Evolutionary conservation across 2,329 filamentous ascomycete genomes (phyloP).

Genomic region (Cytospora schulzeri): DNA sequence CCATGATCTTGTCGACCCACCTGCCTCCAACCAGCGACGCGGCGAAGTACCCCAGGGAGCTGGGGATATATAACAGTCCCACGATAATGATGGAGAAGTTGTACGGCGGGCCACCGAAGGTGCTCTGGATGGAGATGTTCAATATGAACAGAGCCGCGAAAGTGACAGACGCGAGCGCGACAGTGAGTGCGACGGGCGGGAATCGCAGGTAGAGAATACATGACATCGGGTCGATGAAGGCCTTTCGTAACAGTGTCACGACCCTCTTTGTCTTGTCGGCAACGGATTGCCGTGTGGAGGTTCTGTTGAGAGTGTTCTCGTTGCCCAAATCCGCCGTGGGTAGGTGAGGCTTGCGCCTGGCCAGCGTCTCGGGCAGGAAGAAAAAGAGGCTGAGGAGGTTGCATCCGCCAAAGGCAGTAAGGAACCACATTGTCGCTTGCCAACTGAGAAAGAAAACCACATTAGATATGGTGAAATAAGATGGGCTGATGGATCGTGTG

Average conservation of each 20-base stretch:
- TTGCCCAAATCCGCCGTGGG: conserved; percentile 18
- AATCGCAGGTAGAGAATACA: conserved; percentile 74
- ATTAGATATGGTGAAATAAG: not conserved
- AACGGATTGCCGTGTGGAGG: conserved; percentile 63
- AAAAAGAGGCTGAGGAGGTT: conserved; percentile 60
- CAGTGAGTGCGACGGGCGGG: conserved; percentile 71
- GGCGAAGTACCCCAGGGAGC: conserved; percentile 71
- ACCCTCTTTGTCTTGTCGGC: conserved; percentile 57
- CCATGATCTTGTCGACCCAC: conserved; percentile 84
- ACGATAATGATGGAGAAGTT: conserved; percentile 68
- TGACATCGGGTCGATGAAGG: conserved; percentile 71
- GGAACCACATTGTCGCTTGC: conserved; percentile 78
- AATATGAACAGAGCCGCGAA: conserved; percentile 76
- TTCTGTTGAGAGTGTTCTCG: conserved; percentile 8
- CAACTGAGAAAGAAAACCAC: conserved; percentile 50
- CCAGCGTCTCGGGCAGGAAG: conserved; percentile 67
- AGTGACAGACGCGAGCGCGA: conserved; percentile 73
- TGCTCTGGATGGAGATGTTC: conserved; percentile 75
- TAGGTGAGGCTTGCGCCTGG: conserved; percentile 35
- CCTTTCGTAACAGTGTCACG: conserved; percentile 56
- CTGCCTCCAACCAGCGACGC: conserved; percentile 70
- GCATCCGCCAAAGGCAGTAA: conserved; percentile 68
- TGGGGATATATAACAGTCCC: conserved; percentile 77
- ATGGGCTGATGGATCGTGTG: not conserved
- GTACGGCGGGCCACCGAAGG: conserved; percentile 69